Conservation (phyloP, 768 basidiomycete species). For the Podaxis rugospora region DNA sequence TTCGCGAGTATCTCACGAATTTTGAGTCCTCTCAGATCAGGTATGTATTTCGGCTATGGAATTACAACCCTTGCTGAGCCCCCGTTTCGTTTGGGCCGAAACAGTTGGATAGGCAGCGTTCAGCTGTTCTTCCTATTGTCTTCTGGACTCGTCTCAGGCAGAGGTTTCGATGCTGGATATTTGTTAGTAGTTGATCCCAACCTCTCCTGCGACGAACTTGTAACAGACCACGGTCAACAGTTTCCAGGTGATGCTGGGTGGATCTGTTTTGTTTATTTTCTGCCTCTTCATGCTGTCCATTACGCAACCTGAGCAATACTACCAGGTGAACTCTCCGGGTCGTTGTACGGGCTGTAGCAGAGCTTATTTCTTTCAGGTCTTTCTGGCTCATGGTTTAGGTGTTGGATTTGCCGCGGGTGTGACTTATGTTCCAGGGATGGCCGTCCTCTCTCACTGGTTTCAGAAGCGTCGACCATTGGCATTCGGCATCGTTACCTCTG, state of each 20-base stretch:
- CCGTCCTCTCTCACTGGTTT: constrained; percentile 35
- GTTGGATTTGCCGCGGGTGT: constrained; percentile 48
- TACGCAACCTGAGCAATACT: constrained; percentile 32
- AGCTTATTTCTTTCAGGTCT: constrained; percentile 31
- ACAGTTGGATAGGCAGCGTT: constrained; percentile 41
- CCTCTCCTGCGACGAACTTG: not conserved
- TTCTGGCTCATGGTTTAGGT: constrained; percentile 42
- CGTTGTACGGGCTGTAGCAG: not conserved
- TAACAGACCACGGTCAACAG: constrained; percentile 18
- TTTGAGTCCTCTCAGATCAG: constrained; percentile 33
- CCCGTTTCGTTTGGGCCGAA: not conserved
- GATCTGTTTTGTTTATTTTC: constrained; percentile 38
- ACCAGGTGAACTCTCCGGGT: constrained; percentile 24
- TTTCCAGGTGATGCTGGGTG: constrained; percentile 40
- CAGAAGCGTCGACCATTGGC: constrained; percentile 28
- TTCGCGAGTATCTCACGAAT: constrained; percentile 30
- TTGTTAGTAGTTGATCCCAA: constrained; percentile 25
- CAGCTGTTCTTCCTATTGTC: constrained; percentile 44
- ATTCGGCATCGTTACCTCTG: constrained; percentile 31
- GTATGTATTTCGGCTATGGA: constrained; percentile 16
- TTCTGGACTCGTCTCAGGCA: constrained; percentile 40
- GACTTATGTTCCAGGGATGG: constrained; percentile 42
- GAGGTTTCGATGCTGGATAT: constrained; percentile 49
- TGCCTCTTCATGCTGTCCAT: constrained; percentile 46
- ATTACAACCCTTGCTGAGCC: not conserved